Base-by-base conservation (phyloP, 345 rosid genomes). In the Orychophragmus violaceus region DNA sequence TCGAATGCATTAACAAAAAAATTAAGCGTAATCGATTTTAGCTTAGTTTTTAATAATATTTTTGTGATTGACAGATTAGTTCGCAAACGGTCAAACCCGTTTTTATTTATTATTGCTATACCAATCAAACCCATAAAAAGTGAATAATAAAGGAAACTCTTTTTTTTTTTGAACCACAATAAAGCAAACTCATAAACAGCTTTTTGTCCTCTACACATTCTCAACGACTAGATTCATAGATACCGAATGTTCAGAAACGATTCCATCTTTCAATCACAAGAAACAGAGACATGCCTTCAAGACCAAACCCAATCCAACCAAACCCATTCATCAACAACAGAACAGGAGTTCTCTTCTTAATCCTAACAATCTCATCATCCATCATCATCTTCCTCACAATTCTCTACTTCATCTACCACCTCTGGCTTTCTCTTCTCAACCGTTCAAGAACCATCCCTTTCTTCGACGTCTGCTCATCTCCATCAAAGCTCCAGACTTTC, bases 381-480 rank as follows among this genome's bases (percentile, higher is more conserved):
- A 50, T 77, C 3, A 78, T 94, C 13, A 82, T 94, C 36, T 33
- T 88, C 78, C 74, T 85, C 8, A 77, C 97, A 19, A 33, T 85
- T 37, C 66, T 85, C 49, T 94, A 91, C 87, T 85, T 91, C 63
- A 77, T 88, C 33, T 94, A 94, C 81, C 85, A 94, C 78, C 81
- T 91, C 27, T 91, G 85, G 83, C 48, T 18, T 55, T 82, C 86
- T 24, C 87, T 85, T 61, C 75, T 81, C 2, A 82, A 83, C 69
- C 77, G 88, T 14, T 76, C 97, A 7, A 85, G 83, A 74, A 91
- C 99, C 49, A 83, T 90, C 64, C 96, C 99, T 35, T 82, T 59
- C 59, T 83, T 53, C 52, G 74, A 74, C 51, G 69, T 45, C 17
- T 78, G 76, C 66, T 76, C 97, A 0, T 58, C 72, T 24, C 78